Evolutionary conservation across 768 basidiomycete species (phyloP).

Genomic region (Tulasnella sp.): DNA sequence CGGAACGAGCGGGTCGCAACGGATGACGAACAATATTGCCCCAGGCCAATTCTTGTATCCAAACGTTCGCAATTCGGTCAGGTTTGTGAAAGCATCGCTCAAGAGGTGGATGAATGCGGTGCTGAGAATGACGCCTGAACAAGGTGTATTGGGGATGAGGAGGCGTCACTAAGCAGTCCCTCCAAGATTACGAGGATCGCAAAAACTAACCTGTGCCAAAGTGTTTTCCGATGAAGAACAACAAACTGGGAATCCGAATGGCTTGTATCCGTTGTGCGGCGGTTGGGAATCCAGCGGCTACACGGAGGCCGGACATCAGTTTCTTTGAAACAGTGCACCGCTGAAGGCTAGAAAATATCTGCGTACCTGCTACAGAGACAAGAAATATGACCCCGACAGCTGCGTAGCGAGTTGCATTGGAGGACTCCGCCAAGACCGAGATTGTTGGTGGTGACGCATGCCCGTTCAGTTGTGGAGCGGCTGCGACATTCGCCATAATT

Average conservation of each 20-base stretch:
- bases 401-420: neutral
- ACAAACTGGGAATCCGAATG: slow-evolving; percentile 53
- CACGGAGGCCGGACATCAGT: neutral
- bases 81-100: slow-evolving; percentile 62
- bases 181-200: neutral
- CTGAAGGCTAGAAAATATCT: neutral
- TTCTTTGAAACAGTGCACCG: no score
- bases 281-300: slow-evolving; percentile 65
- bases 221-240: slow-evolving; percentile 82
- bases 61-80: slow-evolving; percentile 41
- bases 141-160: neutral
- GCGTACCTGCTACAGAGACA: slow-evolving; percentile 1
- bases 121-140: slow-evolving; percentile 63
- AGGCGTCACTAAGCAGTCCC: neutral
- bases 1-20: neutral
- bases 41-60: slow-evolving; percentile 52
- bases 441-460: neutral
- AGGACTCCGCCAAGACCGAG: slow-evolving; percentile 3
- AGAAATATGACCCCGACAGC: slow-evolving; percentile 11
- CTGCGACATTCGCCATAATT: neutral
- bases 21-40: slow-evolving; percentile 57
- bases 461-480: neutral
- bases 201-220: slow-evolving; percentile 58
- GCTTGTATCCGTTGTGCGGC: slow-evolving; percentile 48
- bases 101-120: slow-evolving; percentile 78